A percentile compares a stretch with the other conserved stretches of the same genome.
phyloP scores from a whole-genome alignment of 352 stramenopile species.

The Phytophthora pinifolia region DNA sequence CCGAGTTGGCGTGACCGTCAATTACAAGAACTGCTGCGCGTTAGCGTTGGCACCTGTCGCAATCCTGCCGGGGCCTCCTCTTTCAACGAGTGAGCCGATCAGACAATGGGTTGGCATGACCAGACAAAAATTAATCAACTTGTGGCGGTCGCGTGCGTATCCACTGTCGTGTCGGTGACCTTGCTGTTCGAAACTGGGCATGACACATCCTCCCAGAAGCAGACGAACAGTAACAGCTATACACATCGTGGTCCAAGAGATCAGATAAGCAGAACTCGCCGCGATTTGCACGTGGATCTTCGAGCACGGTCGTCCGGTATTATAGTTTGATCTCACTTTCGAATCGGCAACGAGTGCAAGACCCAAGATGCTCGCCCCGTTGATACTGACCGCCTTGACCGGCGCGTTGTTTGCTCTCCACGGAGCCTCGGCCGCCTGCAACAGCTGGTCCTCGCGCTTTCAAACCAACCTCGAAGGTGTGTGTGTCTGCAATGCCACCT shows the following conservation, averaged over 20 bases:
- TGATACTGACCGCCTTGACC: slow-evolving; percentile 2
- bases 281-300: slow-evolving; percentile 6
- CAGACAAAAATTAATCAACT: slow-evolving; percentile 4
- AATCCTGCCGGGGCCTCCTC: too few species aligned
- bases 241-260: slow-evolving; percentile 26
- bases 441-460: slow-evolving; percentile 39
- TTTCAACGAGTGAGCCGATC: background rate
- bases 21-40: too few species aligned
- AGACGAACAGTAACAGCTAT: slow-evolving; percentile 1
- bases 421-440: slow-evolving; percentile 19
- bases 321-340: slow-evolving; percentile 11
- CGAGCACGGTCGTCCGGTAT: too few species aligned
- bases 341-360: background rate
- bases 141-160: slow-evolving; percentile 12
- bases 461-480: slow-evolving; percentile 39
- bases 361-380: slow-evolving; percentile 2
- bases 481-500: slow-evolving; percentile 42
- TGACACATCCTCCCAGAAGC: slow-evolving; percentile 9
- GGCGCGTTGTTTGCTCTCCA: background rate
- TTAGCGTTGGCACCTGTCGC: too few species aligned
- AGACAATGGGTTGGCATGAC: too few species aligned
- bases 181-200: slow-evolving; percentile 26
- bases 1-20: too few species aligned
- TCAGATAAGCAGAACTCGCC: slow-evolving; percentile 6
- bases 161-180: background rate